These are phyloP conservation scores for Lenzites betulinus DNA, from an alignment of 768 basidiomycete genomes.

Conservation along the genomic window DNA sequence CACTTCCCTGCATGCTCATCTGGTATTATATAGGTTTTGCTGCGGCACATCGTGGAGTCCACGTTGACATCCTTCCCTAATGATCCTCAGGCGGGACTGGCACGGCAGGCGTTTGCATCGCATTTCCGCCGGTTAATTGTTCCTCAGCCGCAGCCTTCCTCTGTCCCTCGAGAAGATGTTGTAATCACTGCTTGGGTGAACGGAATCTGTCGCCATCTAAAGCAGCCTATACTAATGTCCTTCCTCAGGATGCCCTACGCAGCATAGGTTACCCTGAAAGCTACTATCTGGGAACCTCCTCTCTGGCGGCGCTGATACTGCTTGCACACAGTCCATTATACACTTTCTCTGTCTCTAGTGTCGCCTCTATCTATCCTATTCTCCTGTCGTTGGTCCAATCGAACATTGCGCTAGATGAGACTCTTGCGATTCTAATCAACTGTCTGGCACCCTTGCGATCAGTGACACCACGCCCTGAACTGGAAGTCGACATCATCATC, in stretches of 20 bases:
- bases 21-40: conserved; percentile 8
- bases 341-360: conserved; percentile 9
- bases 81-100: conserved; percentile 6
- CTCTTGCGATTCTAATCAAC: conserved; percentile 56
- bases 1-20: background rate
- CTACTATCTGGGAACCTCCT: conserved; percentile 4
- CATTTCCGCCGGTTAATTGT: conserved; percentile 26
- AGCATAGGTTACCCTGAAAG: conserved; percentile 27
- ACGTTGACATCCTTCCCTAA: conserved; percentile 17
- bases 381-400: conserved; percentile 46
- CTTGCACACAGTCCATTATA: conserved; percentile 26
- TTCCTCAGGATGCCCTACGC: conserved; percentile 13
- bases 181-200: conserved; percentile 18
- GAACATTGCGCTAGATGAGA: conserved; percentile 58
- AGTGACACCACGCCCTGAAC: conserved; percentile 16
- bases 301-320: conserved; percentile 28
- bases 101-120: conserved; percentile 21
- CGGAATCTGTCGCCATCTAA: background rate
- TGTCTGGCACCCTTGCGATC: conserved; percentile 24
- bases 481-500: conserved; percentile 47
- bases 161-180: background rate
- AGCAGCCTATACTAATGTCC: background rate
- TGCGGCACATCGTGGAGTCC: conserved; percentile 7
- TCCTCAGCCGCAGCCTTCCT: background rate
- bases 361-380: conserved; percentile 23